Conservation (phyloP, 2,329 filamentous ascomycete species). For the Bipolaris oryzae region DNA sequence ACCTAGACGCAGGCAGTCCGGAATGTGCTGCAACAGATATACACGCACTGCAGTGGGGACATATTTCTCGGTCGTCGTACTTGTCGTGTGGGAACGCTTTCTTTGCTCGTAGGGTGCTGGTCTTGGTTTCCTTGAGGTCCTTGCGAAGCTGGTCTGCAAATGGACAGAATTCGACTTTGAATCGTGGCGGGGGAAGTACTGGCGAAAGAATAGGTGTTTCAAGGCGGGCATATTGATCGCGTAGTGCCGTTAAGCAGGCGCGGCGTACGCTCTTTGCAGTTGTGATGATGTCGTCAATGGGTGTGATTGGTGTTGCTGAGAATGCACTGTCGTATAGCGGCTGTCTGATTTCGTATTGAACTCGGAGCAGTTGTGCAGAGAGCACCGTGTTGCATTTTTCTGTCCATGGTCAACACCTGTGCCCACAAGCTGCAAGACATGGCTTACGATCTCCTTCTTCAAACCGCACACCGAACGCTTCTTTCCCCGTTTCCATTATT, state of each 20-base stretch:
- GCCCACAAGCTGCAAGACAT: neutral
- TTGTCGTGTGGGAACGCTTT: slow-evolving; percentile 37
- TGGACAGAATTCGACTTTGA: slow-evolving; percentile 43
- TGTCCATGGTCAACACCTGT: slow-evolving; percentile 26
- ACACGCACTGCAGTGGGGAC: slow-evolving; percentile 39
- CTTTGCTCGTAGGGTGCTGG: slow-evolving; percentile 30
- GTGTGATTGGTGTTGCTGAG: slow-evolving; percentile 26
- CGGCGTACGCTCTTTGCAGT: slow-evolving; percentile 42
- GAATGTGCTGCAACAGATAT: slow-evolving; percentile 42
- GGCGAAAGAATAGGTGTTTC: slow-evolving; percentile 24
- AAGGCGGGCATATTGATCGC: slow-evolving; percentile 38
- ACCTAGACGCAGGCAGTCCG: slow-evolving; percentile 38
- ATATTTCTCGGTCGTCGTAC: slow-evolving; percentile 44
- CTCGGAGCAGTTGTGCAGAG: slow-evolving; percentile 39
- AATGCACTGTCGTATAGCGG: slow-evolving; percentile 39
- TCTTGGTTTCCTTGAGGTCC: slow-evolving; percentile 26
- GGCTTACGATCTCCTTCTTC: slow-evolving; percentile 43
- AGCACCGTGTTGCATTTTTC: slow-evolving; percentile 41
- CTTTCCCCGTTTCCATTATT: slow-evolving; percentile 36
- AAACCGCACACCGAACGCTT: slow-evolving; percentile 36
- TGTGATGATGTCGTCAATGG: slow-evolving; percentile 38
- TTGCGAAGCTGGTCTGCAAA: slow-evolving; percentile 39
- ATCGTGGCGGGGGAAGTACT: slow-evolving; percentile 42
- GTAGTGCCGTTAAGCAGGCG: slow-evolving; percentile 37
- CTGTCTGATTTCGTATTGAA: slow-evolving; percentile 42